phyloP scores from a whole-genome alignment of 345 rosid genomes.

The Rhizophora mangle region DNA sequence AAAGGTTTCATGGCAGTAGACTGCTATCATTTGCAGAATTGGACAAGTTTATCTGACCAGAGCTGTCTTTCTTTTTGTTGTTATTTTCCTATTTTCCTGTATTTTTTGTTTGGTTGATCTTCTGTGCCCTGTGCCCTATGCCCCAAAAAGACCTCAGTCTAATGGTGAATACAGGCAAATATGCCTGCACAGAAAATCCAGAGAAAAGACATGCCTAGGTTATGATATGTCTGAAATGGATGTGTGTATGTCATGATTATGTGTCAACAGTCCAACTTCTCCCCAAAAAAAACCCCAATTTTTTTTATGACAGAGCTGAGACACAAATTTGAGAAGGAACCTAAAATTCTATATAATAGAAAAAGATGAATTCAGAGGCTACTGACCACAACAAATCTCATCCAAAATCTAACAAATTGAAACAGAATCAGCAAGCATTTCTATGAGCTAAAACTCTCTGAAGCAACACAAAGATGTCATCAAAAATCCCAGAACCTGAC shows the following conservation, averaged over 20 bases:
- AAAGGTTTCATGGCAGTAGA: no score
- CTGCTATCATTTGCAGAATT: no score
- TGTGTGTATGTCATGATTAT: background rate
- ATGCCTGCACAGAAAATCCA: background rate
- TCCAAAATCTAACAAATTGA: background rate
- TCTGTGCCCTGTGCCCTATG: no score
- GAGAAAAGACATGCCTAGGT: background rate
- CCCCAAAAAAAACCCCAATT: background rate
- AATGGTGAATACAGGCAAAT: background rate
- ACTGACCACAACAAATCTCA: background rate
- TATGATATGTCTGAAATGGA: background rate
- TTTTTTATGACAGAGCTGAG: background rate
- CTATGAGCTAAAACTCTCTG: background rate
- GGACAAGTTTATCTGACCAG: no score
- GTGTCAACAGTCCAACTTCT: background rate
- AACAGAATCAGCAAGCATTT: background rate
- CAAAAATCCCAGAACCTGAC: constrained; percentile 25
- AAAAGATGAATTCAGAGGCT: no score
- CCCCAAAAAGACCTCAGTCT: no score
- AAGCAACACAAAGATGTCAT: background rate
- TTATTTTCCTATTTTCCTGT: no score
- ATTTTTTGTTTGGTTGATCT: no score
- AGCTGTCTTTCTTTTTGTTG: no score
- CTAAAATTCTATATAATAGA: no score
- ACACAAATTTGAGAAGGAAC: background rate